Evolutionary conservation across 768 basidiomycete genomes (phyloP).

Genomic region (Hygrophoropsis aurantiaca): DNA sequence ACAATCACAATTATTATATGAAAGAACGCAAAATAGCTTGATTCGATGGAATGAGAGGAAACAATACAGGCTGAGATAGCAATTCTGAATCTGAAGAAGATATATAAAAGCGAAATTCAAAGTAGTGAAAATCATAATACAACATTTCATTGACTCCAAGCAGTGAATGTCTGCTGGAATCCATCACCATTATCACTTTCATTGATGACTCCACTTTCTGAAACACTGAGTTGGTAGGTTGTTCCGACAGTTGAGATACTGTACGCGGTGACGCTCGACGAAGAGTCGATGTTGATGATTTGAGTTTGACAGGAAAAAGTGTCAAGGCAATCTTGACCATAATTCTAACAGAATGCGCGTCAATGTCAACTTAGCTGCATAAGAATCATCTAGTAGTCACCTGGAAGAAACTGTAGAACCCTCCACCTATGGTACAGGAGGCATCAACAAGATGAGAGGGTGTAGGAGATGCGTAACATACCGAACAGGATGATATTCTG

Average conservation of each 20-base stretch:
- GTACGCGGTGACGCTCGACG: slow-evolving; percentile 42
- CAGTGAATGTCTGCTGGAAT: slow-evolving; percentile 41
- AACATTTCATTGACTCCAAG: slow-evolving; percentile 19
- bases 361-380: background rate
- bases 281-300: slow-evolving; percentile 41
- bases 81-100: too few species aligned
- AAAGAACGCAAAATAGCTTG: too few species aligned
- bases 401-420: slow-evolving; percentile 54
- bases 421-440: slow-evolving; percentile 34
- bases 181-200: slow-evolving; percentile 41
- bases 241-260: slow-evolving; percentile 49
- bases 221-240: slow-evolving; percentile 41
- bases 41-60: too few species aligned
- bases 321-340: slow-evolving; percentile 37
- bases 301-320: slow-evolving; percentile 41
- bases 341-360: slow-evolving; percentile 31
- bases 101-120: too few species aligned
- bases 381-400: slow-evolving; percentile 16
- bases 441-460: slow-evolving; percentile 8
- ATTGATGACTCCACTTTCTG: slow-evolving; percentile 33
- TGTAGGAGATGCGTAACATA: slow-evolving; percentile 6
- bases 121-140: too few species aligned
- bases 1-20: too few species aligned
- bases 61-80: too few species aligned
- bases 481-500: slow-evolving; percentile 46